Base-by-base conservation (phyloP, 2,329 filamentous ascomycete species). In the Saccharata proteae region DNA sequence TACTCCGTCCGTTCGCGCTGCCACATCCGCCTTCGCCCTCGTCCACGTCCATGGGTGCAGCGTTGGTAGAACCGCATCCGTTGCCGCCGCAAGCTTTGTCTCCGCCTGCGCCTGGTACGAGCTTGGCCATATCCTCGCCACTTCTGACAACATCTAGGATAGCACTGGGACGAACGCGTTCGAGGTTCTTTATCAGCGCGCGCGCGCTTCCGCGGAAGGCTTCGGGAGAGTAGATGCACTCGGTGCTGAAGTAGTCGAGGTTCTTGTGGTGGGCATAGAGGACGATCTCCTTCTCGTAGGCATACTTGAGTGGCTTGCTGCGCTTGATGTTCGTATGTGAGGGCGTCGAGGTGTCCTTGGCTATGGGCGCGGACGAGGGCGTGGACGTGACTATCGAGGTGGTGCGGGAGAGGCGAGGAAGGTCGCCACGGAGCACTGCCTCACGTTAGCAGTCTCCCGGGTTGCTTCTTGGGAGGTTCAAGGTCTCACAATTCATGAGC, bases 201-300 rank as follows among this genome's bases (percentile, higher is more conserved):
- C 90, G 72, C 2, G 90, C 90, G 43, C 83, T 93, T 3, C 90
- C 90, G 37, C 90, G 71, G 51, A 98, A 98, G 2, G 90, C 90
- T 57, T 98, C 90, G 0, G 90, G 90, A 32, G 84, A 93, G 63
- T 98, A 98, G 38, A 98, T 85, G 64, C 90, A 98, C 59, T 98
- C 90, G 0, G 90, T 98, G 48, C 78, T 93, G 59, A 98, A 98
- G 59, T 98, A 98, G 52, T 96, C 86, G 40, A 98, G 67, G 55
- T 86, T 86, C 58, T 90, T 93, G 63, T 98, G 85, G 51, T 96
- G 83, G 4, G 90, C 90, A 52, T 98, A 98, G 5, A 98, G 67
- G 12, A 98, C 90, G 43, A 98, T 98, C 53, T 98, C 90, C 61
- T 98, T 98, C 54, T 98, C 90, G 51, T 96, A 98, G 2, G 88